Evolutionary conservation across 2,329 filamentous ascomycete species (phyloP), one percentile per base, ranked within the genome.

Genomic region (Fusarium beomiforme): DNA sequence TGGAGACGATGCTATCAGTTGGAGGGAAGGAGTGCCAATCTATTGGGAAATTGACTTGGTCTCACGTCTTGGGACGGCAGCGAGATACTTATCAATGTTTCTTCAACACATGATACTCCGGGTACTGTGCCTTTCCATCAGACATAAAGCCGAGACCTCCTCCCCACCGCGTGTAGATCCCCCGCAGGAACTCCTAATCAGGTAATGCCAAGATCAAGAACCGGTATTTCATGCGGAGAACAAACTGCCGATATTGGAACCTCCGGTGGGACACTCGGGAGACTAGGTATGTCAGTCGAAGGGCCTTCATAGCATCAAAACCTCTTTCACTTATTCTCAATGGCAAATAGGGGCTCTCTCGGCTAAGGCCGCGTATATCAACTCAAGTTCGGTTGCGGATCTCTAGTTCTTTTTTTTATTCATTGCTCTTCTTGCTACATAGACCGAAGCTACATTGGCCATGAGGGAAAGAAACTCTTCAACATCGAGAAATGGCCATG

Each of bases 21-120:
- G 37, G n/a, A 13, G 12, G 1, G n/a, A 13, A 39, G 2, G 11
- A 39, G 19, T 19, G n/a, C 6, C 13, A 14, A 39, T 39, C n/a
- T 39, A 39, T 21, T 9, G n/a, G 11, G 19, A 8, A 8, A 9
- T 8, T 2, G 3, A 33, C 33, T 3, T 24, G 2, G 8, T 34
- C n/a, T 3, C 0, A 34, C 13, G 7, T 6, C 2, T 5, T 11
- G 3, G 29, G 31, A 21, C 19, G 2, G 6, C 1, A 19, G 21
- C 21, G 6, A 19, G 8, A 17, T 50, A 50, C 6, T 36, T 36
- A 50, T 50, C 16, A 24, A 3, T 50, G 10, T 29, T 9, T 24
- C 6, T 11, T 17, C n/a, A n/a, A 3, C 10, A 8, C 14, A 2
- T 21, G 4, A 8, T 6, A 2, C 14, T 33, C n/a, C 21, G 12